Evolutionary conservation across 2,329 filamentous ascomycete species (phyloP).

Genomic region (Penicillium palitans): DNA sequence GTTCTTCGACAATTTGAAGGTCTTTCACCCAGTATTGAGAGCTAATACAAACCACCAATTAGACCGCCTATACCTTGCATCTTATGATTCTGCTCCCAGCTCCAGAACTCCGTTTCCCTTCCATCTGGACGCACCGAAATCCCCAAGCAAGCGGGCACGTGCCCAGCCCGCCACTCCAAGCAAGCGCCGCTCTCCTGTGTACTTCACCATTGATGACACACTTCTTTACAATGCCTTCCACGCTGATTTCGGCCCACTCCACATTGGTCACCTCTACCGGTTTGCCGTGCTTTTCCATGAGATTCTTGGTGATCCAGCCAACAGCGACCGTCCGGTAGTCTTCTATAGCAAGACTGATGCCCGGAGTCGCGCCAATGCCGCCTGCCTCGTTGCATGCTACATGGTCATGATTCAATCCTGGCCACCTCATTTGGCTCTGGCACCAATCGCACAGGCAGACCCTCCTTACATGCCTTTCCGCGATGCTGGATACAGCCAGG

Average conservation of each 20-base stretch:
- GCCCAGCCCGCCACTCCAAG: conserved; percentile 59
- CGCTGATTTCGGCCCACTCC: conserved; percentile 94
- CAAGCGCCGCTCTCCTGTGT: conserved; percentile 69
- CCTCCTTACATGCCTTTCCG: conserved; percentile 98
- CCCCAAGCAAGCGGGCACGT: conserved; percentile 72
- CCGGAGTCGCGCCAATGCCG: conserved; percentile 84
- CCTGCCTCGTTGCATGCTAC: conserved; percentile 93
- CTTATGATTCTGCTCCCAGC: conserved; percentile 80
- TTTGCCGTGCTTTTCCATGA: conserved; percentile 97
- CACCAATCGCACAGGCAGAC: conserved; percentile 93
- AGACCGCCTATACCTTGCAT: conserved; percentile 95
- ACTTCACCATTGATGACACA: conserved; percentile 91
- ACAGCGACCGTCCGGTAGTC: conserved; percentile 84
- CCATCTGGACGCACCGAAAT: conserved; percentile 59
- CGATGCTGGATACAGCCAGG: conserved; percentile 96
- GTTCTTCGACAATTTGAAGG: conserved; percentile 37
- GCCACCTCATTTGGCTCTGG: conserved; percentile 92
- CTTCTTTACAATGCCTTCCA: conserved; percentile 98
- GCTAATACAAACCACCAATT: conserved; percentile 22
- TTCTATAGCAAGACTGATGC: conserved; percentile 95
- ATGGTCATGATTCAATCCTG: conserved; percentile 98
- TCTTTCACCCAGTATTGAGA: background rate
- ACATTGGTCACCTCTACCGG: conserved; percentile 95
- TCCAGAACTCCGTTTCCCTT: conserved; percentile 85
- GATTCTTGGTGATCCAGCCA: conserved; percentile 85